Evolutionary conservation across 345 rosid species (phyloP), one percentile per base, ranked within the genome.

Genomic region (Ceriops zippeliana): DNA sequence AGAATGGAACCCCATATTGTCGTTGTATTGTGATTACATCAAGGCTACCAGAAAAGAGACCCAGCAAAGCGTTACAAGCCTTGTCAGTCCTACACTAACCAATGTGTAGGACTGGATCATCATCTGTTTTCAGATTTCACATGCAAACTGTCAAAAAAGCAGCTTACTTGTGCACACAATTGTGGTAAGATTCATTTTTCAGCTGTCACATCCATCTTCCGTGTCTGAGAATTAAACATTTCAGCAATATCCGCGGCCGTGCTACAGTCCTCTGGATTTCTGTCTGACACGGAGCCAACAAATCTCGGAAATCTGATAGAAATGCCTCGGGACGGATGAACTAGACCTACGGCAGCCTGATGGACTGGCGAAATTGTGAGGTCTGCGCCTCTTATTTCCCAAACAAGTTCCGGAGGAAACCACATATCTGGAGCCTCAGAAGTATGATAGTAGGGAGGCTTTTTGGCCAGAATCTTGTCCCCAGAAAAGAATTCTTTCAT

Each of bases 311-410:
- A 90, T 71, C 97, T 79, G 54, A 90, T 77, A 13, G 98, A 93
- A 75, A 93, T 90, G 75, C 96, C 93, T 16, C 91, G 90, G 5
- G 86, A 85, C 20, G 91, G 88, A 77, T 89, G 96, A 66, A 90
- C 89, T 20, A 90, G 73, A 70, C 98, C 93, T 54, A 86, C 42
- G n/a, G 88, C 96, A 0, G 91, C 97, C 54, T 79, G 79, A 81
- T 90, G 96, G 67, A 86, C 92, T 1, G 91, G 97, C 5, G 93
- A 93, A n/a, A 93, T 67, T 10, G 96, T 90, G 26, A 93, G 84
- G 73, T 93, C 96, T 17, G 97, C 96, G 35, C 93, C 96, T 74
- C 85, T 82, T 62, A 90, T 84, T 81, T 83, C 93, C 97, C 98
- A 92, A 17, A 90, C 93, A 26, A 81, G 75, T 70, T 85, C 90